These are phyloP conservation scores for Gyromitra esculenta DNA, from an alignment of 2,329 filamentous ascomycete species.

Conservation along the genomic window DNA sequence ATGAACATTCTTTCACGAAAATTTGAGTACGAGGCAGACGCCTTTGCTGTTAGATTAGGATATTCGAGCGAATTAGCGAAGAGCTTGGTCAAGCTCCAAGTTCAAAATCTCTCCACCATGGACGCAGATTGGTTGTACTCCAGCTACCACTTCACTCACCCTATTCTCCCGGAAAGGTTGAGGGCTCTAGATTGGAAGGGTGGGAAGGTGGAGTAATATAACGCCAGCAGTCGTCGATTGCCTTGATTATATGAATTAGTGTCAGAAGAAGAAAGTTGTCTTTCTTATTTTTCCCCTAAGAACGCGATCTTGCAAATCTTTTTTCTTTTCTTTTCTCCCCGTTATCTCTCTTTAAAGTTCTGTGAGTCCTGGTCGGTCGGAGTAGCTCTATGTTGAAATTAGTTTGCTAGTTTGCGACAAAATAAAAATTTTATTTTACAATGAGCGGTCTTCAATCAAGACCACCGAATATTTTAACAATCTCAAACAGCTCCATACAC, in stretches of 20 bases:
- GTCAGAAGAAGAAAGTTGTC: not conserved
- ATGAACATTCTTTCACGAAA: constrained; percentile 96
- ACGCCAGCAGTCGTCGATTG: constrained; percentile 59
- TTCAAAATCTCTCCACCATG: constrained; percentile 98
- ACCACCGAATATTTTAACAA: not conserved
- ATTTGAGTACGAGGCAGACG: constrained; percentile 96
- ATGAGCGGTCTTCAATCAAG: not conserved
- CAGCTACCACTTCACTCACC: constrained; percentile 98
- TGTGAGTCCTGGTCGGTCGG: too few species aligned
- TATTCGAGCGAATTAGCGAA: constrained; percentile 83
- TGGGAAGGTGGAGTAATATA: constrained; percentile 63
- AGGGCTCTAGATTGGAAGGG: constrained; percentile 90
- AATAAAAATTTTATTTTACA: too few species aligned
- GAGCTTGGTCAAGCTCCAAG: constrained; percentile 95
- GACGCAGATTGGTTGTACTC: constrained; percentile 99
- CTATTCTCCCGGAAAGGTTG: constrained; percentile 91
- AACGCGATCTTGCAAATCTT: too few species aligned
- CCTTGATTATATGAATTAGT: constrained; percentile 32
- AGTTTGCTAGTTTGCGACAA: too few species aligned
- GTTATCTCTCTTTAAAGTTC: too few species aligned
- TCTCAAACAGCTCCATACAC: not conserved
- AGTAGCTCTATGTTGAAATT: too few species aligned
- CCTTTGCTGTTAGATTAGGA: constrained; percentile 84
- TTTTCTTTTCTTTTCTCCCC: too few species aligned
- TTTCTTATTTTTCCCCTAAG: too few species aligned